Evolutionary conservation across 768 basidiomycete species (phyloP).

Genomic region (Termitomyces sp.): DNA sequence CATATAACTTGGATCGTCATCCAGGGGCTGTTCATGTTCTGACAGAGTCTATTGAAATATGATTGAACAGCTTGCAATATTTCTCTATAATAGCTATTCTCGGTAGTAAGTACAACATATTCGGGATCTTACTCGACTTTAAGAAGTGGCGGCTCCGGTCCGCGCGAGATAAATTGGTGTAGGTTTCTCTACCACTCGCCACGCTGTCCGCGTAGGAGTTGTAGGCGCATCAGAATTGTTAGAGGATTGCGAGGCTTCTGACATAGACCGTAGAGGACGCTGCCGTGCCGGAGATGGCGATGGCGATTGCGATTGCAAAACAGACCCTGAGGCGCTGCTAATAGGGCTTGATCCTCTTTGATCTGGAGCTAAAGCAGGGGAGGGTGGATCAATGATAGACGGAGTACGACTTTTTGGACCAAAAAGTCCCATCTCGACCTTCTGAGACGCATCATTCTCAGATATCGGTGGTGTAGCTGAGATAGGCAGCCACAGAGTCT

Average conservation of each 20-base stretch:
- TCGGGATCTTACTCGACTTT: not conserved
- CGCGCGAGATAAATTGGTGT: not conserved
- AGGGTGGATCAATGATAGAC: not conserved
- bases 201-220: conserved; percentile 11
- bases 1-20: not conserved
- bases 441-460: not conserved
- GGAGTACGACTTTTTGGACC: conserved; percentile 7
- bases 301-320: not conserved
- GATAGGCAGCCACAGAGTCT: conserved; percentile 5
- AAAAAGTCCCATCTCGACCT: conserved; percentile 9
- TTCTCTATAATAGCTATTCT: not conserved
- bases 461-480: not conserved
- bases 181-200: conserved; percentile 8
- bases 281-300: not conserved
- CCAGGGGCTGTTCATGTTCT: not conserved
- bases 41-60: not conserved
- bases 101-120: not conserved
- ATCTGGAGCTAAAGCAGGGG: not conserved
- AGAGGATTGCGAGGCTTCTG: not conserved
- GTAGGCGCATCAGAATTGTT: not conserved
- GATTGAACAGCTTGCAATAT: not conserved
- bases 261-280: not conserved
- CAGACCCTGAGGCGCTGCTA: not conserved
- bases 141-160: not conserved
- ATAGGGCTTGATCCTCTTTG: not conserved